Evolutionary conservation across 2,329 filamentous ascomycete species (phyloP), one percentile per base, ranked within the genome.

Genomic region (Beauveria sp.): DNA sequence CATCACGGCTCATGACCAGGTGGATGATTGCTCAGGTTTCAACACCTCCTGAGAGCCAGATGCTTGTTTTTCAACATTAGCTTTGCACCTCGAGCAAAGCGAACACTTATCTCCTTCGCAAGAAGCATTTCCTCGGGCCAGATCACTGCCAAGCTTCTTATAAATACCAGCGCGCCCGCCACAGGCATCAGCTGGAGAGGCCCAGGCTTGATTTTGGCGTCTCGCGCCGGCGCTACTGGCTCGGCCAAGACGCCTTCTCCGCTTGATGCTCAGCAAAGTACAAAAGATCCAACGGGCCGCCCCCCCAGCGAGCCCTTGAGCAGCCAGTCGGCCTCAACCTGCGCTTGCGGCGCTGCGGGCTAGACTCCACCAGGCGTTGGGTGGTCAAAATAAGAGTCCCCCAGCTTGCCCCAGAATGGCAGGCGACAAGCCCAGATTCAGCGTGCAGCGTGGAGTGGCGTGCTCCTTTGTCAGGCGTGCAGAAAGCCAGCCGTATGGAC

Each of bases 221-320:
- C 28, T 51, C 16, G 34, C 34, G 22, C 56, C 34, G 56, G 34
- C 46, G 46, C 56, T 58, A 50, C 46, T 34, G 28, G 42, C 56
- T 40, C 18, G 30, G 56, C 56, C 46, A 58, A 51, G 56, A 47
- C 45, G 28, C 56, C 45, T 47, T n/a, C 18, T 24, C 45, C 45
- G 26, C 30, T 30, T 16, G 34, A 38, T 38, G 14, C 34, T 38
- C 34, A 14, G 30, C 20, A 26, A 16, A 18, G 28, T 51, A 47
- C 56, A 58, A 51, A 58, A 50, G 56, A 38, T 51, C 46, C 56
- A 51, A 58, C 56, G 34, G 46, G 46, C 56, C 22, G 46, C 46
- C 40, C 26, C n/a, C 18, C 46, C 34, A 14, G 34, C 30, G 6
- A 40, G 18, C 12, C 9, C 30, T 30, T 8, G 28, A 30, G 18